A percentile compares a stretch with the other conserved stretches of the same genome.
Evolutionary conservation across 495 filamentous ascomycete species (phyloP).

Genomic region (Lasiosphaeria miniovina): DNA sequence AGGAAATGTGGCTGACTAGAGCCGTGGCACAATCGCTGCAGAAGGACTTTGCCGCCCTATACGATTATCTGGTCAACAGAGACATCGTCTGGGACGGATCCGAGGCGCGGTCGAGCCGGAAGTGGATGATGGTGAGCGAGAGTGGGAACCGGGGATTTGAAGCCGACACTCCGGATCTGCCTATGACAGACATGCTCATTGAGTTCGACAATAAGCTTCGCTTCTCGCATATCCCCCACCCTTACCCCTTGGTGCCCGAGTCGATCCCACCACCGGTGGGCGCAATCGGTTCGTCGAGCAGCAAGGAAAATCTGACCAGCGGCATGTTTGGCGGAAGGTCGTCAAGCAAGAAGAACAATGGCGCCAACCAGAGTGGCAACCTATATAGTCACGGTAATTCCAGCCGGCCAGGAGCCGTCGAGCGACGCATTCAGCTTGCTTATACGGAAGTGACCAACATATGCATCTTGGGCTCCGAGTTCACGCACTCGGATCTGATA

Average conservation of each 20-base stretch:
- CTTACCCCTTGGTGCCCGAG: constrained; percentile 63
- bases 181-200: constrained; percentile 65
- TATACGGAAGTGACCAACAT: constrained; percentile 70
- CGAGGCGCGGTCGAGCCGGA: constrained; percentile 52
- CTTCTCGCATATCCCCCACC: constrained; percentile 65
- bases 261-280: constrained; percentile 35
- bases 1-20: constrained; percentile 59
- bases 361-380: constrained; percentile 1
- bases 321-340: constrained; percentile 27
- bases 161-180: constrained; percentile 58
- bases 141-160: constrained; percentile 51
- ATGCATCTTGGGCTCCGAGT: constrained; percentile 55
- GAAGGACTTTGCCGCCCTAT: constrained; percentile 64
- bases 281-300: constrained; percentile 6
- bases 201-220: constrained; percentile 62
- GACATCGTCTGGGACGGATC: constrained; percentile 63
- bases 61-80: constrained; percentile 70
- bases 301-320: constrained; percentile 7
- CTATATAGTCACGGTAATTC: constrained; percentile 16
- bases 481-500: constrained; percentile 52
- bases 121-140: constrained; percentile 60
- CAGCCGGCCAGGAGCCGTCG: constrained; percentile 26
- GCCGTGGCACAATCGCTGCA: constrained; percentile 56
- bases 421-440: constrained; percentile 54
- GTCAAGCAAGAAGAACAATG: constrained; percentile 34